These are phyloP conservation scores for Saturnispora hagleri DNA, from an alignment of 805 yeast genomes.

Conservation along the genomic window DNA sequence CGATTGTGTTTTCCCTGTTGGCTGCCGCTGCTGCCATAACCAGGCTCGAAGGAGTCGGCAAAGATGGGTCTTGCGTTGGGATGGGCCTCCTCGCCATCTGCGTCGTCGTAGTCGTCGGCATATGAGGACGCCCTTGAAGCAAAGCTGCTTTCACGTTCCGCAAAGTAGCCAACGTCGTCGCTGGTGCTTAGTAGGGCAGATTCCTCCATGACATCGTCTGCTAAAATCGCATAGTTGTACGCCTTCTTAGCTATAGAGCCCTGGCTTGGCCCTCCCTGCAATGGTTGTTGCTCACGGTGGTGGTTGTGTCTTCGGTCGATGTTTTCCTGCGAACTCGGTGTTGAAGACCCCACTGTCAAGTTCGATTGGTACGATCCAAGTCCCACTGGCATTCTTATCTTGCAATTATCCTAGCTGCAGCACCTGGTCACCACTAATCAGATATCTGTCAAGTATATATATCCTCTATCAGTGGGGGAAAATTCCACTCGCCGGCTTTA, in stretches of 20 bases:
- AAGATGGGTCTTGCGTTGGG: conserved; percentile 3
- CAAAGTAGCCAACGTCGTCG: conserved; percentile 22
- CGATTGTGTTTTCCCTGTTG: not conserved
- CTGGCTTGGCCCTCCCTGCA: not conserved
- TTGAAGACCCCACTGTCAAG: not conserved
- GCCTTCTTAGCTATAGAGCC: not conserved
- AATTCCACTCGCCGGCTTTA: not conserved
- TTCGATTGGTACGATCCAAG: not conserved
- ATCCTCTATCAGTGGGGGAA: not conserved
- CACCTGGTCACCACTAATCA: not conserved
- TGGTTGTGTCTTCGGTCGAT: not conserved
- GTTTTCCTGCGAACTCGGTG: not conserved
- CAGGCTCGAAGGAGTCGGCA: not conserved
- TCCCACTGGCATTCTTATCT: not conserved
- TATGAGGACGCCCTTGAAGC: not conserved
- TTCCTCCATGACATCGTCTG: conserved; percentile 32
- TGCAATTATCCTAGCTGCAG: not conserved
- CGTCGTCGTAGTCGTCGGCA: conserved; percentile 8
- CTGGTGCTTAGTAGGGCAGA: conserved; percentile 25
- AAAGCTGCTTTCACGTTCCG: conserved; percentile 11
- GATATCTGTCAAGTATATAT: not conserved
- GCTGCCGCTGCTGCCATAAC: not conserved
- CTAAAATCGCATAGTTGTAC: conserved; percentile 8
- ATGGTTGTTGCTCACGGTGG: not conserved
- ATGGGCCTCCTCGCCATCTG: conserved; percentile 20